Evolutionary conservation across 306 rosid genomes (phyloP).

Genomic region (Cyclanthera cordifolia): DNA sequence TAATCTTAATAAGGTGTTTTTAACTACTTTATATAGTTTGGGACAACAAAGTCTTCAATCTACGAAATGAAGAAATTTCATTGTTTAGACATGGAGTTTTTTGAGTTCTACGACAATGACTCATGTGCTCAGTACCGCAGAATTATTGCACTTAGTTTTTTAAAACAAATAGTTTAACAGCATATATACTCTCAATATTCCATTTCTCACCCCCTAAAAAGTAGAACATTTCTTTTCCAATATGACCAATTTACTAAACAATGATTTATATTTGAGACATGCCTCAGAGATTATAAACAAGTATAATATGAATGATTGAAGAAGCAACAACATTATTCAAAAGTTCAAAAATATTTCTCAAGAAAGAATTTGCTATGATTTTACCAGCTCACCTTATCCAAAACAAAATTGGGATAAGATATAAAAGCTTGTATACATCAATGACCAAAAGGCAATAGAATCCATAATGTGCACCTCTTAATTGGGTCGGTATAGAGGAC

Average conservation of each 20-base stretch:
- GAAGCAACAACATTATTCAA: not conserved
- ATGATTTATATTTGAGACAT: not conserved
- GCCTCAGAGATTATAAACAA: constrained; percentile 1
- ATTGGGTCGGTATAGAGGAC: not conserved
- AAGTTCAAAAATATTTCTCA: not conserved
- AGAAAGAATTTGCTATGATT: constrained; percentile 11
- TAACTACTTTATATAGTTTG: not conserved
- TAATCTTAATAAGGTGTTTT: not conserved
- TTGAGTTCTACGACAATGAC: no score
- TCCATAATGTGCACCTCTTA: constrained; percentile 4
- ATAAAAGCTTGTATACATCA: constrained; percentile 2
- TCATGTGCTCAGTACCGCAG: no score
- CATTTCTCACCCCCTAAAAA: not conserved
- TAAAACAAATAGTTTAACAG: not conserved
- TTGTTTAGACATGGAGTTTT: no score
- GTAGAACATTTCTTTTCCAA: not conserved
- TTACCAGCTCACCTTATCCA: not conserved
- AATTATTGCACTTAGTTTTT: no score
- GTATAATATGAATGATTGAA: not conserved
- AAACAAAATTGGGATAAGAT: not conserved
- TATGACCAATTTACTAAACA: not conserved
- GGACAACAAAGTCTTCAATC: not conserved
- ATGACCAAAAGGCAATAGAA: not conserved
- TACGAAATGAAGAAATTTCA: not conserved
- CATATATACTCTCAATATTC: not conserved